Evolutionary conservation across 2,329 filamentous ascomycete species (phyloP).

Genomic region (Escovopsis sp.): DNA sequence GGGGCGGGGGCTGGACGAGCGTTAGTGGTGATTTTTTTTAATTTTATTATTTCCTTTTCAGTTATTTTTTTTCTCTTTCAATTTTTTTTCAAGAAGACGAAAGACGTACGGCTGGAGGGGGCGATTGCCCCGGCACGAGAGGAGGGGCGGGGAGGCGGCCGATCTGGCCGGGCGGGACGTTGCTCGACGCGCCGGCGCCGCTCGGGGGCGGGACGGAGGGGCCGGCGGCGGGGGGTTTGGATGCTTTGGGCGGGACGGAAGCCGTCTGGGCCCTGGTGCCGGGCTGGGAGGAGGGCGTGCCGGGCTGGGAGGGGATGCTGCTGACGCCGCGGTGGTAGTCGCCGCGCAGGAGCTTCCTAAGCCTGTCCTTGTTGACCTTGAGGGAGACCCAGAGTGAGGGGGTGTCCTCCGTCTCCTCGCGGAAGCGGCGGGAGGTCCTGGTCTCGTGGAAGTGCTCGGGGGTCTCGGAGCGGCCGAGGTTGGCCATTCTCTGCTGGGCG

Average conservation of each 20-base stretch:
- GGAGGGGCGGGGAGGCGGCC: conserved; percentile 57
- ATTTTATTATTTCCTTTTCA: not conserved
- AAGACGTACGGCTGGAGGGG: conserved; percentile 45
- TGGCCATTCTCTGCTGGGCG: conserved; percentile 76
- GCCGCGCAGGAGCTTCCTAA: conserved; percentile 50
- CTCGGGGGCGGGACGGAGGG: conserved; percentile 20
- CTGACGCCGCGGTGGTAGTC: conserved; percentile 20
- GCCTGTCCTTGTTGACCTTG: conserved; percentile 55
- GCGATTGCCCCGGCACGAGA: conserved; percentile 38
- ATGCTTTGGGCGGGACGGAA: conserved; percentile 18
- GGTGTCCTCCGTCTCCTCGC: conserved; percentile 70
- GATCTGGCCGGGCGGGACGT: conserved; percentile 38
- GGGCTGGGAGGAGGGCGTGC: conserved; percentile 17
- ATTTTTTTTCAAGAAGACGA: not conserved
- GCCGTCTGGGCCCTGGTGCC: conserved; percentile 18
- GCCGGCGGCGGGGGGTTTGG: conserved; percentile 21
- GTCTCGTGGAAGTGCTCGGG: conserved; percentile 68
- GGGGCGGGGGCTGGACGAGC: conserved; percentile 54
- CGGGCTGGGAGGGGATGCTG: conserved; percentile 20
- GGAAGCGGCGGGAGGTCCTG: conserved; percentile 47
- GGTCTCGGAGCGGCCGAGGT: conserved; percentile 71
- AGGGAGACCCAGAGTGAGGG: conserved; percentile 60
- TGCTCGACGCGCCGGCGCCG: conserved; percentile 15
- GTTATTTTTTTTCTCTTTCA: too few species aligned
- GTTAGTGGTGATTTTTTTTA: conserved; percentile 7